These are phyloP conservation scores for Phoma sp. DNA, from an alignment of 2,329 filamentous ascomycete species.

Conservation along the genomic window DNA sequence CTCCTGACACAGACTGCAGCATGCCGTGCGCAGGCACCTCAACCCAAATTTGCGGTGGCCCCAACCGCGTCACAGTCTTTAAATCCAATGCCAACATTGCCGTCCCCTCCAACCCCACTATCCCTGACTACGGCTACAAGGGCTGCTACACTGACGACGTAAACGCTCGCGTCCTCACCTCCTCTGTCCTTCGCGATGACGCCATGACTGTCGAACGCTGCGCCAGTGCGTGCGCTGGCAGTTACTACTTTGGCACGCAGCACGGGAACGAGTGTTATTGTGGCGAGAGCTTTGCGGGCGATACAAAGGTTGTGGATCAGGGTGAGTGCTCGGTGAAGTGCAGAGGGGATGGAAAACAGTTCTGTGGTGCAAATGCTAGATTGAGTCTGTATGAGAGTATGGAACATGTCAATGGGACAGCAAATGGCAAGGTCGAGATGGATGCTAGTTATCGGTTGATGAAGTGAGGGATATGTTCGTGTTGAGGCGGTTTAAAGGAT, in stretches of 20 bases:
- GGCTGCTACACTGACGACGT: conserved; percentile 34
- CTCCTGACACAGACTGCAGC: conserved; percentile 24
- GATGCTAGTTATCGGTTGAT: conserved; percentile 3
- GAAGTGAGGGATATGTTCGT: neutral
- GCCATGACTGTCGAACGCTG: conserved; percentile 27
- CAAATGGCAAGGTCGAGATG: conserved; percentile 5
- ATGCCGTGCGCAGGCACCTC: conserved; percentile 26
- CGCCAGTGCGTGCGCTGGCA: conserved; percentile 11
- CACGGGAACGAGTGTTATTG: conserved; percentile 31
- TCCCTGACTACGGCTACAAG: conserved; percentile 25
- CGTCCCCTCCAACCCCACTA: conserved; percentile 17
- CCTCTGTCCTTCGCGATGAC: neutral
- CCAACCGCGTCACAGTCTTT: conserved; percentile 28
- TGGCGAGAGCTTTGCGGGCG: conserved; percentile 17
- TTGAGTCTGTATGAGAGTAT: conserved; percentile 47
- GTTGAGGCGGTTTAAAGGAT: neutral
- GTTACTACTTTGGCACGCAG: conserved; percentile 24
- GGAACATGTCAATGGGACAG: conserved; percentile 14
- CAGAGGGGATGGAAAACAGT: conserved; percentile 21
- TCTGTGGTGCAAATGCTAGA: conserved; percentile 27
- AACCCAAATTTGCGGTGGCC: conserved; percentile 24
- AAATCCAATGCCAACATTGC: conserved; percentile 12
- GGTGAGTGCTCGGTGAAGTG: conserved; percentile 27
- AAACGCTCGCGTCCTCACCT: conserved; percentile 20
- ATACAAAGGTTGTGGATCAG: conserved; percentile 18